Evolutionary conservation across 176 grass and related monocot species (phyloP).

Genomic region (Miscanthus lutarioriparius): DNA sequence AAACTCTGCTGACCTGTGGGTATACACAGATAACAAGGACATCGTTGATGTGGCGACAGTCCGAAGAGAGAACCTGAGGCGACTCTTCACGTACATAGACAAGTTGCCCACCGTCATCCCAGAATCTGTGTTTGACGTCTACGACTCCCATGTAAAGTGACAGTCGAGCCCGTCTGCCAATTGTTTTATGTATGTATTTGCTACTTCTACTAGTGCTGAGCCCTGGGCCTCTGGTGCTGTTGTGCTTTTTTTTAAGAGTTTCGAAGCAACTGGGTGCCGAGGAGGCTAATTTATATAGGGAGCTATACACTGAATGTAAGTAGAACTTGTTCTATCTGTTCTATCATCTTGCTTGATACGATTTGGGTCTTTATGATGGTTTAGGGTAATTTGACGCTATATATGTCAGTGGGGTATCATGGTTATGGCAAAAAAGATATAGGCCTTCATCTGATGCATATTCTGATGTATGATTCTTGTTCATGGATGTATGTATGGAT

Average conservation of each 20-base stretch:
- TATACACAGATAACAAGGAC: slow-evolving; percentile 68
- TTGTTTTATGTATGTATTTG: slow-evolving; percentile 8
- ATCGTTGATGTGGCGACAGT: slow-evolving; percentile 64
- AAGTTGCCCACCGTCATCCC: slow-evolving; percentile 80
- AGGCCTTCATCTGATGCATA: neutral
- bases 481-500: neutral
- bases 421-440: neutral
- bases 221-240: slow-evolving; percentile 16
- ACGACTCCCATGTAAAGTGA: slow-evolving; percentile 86
- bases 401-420: neutral
- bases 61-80: slow-evolving; percentile 69
- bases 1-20: slow-evolving; percentile 76
- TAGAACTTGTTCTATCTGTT: slow-evolving; percentile 21
- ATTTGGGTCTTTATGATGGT: neutral
- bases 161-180: neutral
- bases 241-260: neutral
- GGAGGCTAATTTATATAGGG: slow-evolving; percentile 36
- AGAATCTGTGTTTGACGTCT: slow-evolving; percentile 63
- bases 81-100: slow-evolving; percentile 83
- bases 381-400: neutral
- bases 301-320: slow-evolving; percentile 26
- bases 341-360: neutral
- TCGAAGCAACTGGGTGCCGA: neutral
- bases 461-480: neutral
- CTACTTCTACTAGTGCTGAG: slow-evolving; percentile 13